Evolutionary conservation across 352 stramenopile genomes (phyloP), one percentile per base, ranked within the genome.

Genomic region (Globisporangium okanoganense): DNA sequence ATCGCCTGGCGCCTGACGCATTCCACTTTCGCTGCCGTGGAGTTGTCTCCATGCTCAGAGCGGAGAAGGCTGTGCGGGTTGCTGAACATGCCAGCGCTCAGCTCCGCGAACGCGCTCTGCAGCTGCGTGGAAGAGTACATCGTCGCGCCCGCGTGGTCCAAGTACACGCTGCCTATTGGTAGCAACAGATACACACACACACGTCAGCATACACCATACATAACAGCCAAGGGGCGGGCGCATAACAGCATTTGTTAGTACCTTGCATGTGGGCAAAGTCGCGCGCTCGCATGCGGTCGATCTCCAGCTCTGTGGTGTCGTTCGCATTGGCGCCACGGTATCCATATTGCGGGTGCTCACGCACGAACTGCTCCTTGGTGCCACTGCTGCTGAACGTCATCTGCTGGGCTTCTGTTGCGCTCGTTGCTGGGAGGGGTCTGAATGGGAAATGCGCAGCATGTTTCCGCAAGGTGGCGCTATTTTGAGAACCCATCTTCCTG

Each of bases 111-210:
- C 22, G 67, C 61, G 31, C 61, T 60, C 36, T 82, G 64, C 43
- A 96, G 56, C 59, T 96, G 88, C 49, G 71, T 71, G 31, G 72
- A 71, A 14, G 77, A 79, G 61, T 88, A 92, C 59, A 95, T 75
- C 22, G 88, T 95, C 31, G 88, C 85, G 35, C 86, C 86, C 4
- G 88, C 86, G 62, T 96, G 86, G 59, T 96, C 88, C 54, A 96
- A 62, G 61, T 95, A 95, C 49, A 92, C 67, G 43, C 65, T 76
- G 9, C 60, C 69, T 75, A 45, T 45, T 2, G 4, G 6, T 16
- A 49, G 10, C 9, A 25, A 35, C 13, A 53, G 18, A 43, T 5
- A 33, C 4, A 8, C 50, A 38, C 25, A 16, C 10, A 25, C 22
- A 24, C 18, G 3, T 49, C 9, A 43, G 25, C 7, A 31, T 20